Evolutionary conservation across 768 basidiomycete genomes (phyloP).

Genomic region (Pulveroboletus sp.): DNA sequence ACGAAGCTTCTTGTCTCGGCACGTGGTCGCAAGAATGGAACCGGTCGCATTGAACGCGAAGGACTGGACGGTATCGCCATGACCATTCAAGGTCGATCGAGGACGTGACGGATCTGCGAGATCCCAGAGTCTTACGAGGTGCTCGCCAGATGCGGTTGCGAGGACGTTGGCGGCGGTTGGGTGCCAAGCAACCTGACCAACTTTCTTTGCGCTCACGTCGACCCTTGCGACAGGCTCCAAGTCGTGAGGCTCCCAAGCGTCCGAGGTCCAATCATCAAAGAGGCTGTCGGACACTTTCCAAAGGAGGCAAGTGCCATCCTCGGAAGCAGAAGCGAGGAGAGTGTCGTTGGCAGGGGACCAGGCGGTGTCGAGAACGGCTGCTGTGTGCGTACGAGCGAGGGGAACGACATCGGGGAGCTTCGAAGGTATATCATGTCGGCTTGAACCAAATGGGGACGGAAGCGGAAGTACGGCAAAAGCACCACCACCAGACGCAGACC

Average conservation of each 20-base stretch:
- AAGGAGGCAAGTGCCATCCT: conserved; percentile 90
- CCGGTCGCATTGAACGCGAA: conserved; percentile 80
- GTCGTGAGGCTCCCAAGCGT: conserved; percentile 78
- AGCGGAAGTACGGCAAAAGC: conserved; percentile 93
- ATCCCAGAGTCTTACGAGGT: conserved; percentile 90
- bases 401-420: conserved; percentile 93
- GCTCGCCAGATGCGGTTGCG: conserved; percentile 77
- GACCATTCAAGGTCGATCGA: conserved; percentile 58
- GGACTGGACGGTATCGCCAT: conserved; percentile 85
- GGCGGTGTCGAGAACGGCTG: conserved; percentile 87
- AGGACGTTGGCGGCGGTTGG: conserved; percentile 86
- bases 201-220: conserved; percentile 78
- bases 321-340: conserved; percentile 85
- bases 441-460: conserved; percentile 60
- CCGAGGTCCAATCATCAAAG: conserved; percentile 84
- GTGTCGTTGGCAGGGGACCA: conserved; percentile 95
- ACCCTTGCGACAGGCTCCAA: conserved; percentile 81
- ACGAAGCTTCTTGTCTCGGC: conserved; percentile 86
- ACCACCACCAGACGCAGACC: conserved; percentile 88
- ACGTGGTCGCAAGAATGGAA: conserved; percentile 80
- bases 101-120: conserved; percentile 68
- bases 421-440: conserved; percentile 50
- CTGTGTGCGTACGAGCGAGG: conserved; percentile 81
- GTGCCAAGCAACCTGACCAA: conserved; percentile 93
- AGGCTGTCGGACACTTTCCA: conserved; percentile 70